Percentiles rank a stretch among this genome's conserved stretches.
phyloP scores from a whole-genome alignment of 2,329 filamentous ascomycete genomes.

The Verruconis gallopava region DNA sequence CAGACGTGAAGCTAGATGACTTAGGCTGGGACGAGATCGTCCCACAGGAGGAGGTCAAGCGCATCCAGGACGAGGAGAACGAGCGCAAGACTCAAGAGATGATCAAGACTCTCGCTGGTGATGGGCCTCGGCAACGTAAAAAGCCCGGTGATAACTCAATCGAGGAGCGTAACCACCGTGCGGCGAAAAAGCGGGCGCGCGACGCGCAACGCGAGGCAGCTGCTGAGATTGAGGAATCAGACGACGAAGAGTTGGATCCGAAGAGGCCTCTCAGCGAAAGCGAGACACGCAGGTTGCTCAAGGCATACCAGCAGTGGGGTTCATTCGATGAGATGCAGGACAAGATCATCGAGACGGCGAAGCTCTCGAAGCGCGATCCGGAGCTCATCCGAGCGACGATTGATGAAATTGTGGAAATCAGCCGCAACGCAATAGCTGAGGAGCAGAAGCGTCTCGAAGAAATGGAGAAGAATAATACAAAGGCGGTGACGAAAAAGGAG shows the following conservation, averaged over 20 bases:
- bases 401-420: conserved; percentile 63
- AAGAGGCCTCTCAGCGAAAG: conserved; percentile 84
- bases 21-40: conserved; percentile 99
- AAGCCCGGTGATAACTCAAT: conserved; percentile 40
- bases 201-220: conserved; percentile 52
- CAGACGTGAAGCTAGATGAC: conserved; percentile 90
- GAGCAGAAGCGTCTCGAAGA: conserved; percentile 51
- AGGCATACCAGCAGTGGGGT: conserved; percentile 82
- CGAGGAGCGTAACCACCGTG: conserved; percentile 50
- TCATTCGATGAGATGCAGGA: conserved; percentile 69
- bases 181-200: conserved; percentile 55
- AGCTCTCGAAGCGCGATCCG: conserved; percentile 67
- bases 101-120: conserved; percentile 44
- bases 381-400: conserved; percentile 68
- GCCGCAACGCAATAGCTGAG: conserved; percentile 50
- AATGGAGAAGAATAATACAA: conserved; percentile 58
- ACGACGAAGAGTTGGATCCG: conserved; percentile 52
- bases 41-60: conserved; percentile 79
- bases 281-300: conserved; percentile 82
- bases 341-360: conserved; percentile 78
- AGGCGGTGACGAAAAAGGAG: conserved; percentile 86
- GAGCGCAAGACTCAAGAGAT: conserved; percentile 58
- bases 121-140: conserved; percentile 60
- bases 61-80: conserved; percentile 74
- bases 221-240: conserved; percentile 38